These are phyloP conservation scores for Vaccinium vitisidaea DNA, from an alignment of 148 eudicot species.

Conservation along the genomic window DNA sequence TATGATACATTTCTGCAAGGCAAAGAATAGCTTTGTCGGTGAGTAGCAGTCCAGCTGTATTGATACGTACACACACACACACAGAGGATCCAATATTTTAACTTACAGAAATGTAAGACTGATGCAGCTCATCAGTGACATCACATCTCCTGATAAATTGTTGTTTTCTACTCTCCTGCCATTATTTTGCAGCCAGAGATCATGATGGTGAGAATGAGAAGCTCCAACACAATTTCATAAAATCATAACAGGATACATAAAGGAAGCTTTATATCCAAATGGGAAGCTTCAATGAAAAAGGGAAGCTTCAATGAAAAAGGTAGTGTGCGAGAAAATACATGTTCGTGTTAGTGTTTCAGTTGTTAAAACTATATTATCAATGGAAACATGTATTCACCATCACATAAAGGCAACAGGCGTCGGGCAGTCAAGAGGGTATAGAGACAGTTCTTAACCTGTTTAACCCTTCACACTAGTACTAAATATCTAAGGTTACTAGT, in stretches of 20 bases:
- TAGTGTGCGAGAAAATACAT: background rate
- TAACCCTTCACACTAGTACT: background rate
- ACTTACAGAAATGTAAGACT: slow-evolving; percentile 78
- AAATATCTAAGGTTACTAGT: too few species aligned
- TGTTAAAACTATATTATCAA: background rate
- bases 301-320: background rate
- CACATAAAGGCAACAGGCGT: too few species aligned
- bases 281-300: background rate
- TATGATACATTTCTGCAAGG: slow-evolving; percentile 83
- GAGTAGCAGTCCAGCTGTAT: background rate
- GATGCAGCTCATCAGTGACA: slow-evolving; percentile 64
- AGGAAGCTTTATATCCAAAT: background rate
- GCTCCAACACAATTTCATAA: background rate
- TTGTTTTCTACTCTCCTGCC: slow-evolving; percentile 81
- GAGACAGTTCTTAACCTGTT: background rate
- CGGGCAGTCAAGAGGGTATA: background rate
- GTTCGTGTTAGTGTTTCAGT: background rate
- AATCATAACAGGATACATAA: background rate
- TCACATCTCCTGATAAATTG: slow-evolving; percentile 83
- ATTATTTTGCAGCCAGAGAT: slow-evolving; percentile 8
- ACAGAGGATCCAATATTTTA: background rate
- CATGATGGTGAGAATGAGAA: background rate
- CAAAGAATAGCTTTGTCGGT: background rate
- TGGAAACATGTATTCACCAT: background rate
- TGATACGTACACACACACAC: too few species aligned